Percentiles rank a stretch among this genome's conserved stretches.
phyloP scores from a whole-genome alignment of 2,329 filamentous ascomycete genomes.

The Gaeumannomyces sp. region DNA sequence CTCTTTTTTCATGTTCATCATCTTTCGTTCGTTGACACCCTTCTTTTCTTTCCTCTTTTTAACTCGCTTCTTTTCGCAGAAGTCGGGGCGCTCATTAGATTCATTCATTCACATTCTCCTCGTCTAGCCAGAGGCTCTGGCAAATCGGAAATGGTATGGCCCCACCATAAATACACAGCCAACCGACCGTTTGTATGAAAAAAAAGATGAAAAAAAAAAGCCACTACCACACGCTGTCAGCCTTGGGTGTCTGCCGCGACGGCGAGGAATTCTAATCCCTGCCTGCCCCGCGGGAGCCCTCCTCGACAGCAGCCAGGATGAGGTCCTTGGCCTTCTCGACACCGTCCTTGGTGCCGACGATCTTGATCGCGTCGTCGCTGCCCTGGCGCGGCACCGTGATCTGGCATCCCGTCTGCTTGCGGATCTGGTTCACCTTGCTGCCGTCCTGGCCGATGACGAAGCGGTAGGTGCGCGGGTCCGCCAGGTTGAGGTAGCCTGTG shows the following conservation, averaged over 20 bases:
- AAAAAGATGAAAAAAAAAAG: neutral
- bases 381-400: conserved; percentile 85
- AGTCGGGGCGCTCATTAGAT: neutral
- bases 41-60: neutral
- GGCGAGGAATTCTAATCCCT: conserved; percentile 15
- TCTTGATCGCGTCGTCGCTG: conserved; percentile 77
- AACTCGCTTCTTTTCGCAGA: neutral
- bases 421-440: conserved; percentile 86
- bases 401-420: conserved; percentile 86
- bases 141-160: neutral
- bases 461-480: conserved; percentile 83
- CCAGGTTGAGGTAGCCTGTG: conserved; percentile 82
- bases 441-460: conserved; percentile 86
- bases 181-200: neutral
- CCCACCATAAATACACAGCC: neutral
- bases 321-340: conserved; percentile 83
- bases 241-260: neutral
- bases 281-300: conserved; percentile 38
- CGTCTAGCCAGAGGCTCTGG: neutral
- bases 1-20: neutral
- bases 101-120: neutral
- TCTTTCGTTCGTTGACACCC: neutral
- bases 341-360: conserved; percentile 71
- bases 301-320: conserved; percentile 76
- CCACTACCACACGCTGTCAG: neutral